These are phyloP conservation scores for Parietichytrium sp. DNA, from an alignment of 108 stramenopile species.

Conservation along the genomic window DNA sequence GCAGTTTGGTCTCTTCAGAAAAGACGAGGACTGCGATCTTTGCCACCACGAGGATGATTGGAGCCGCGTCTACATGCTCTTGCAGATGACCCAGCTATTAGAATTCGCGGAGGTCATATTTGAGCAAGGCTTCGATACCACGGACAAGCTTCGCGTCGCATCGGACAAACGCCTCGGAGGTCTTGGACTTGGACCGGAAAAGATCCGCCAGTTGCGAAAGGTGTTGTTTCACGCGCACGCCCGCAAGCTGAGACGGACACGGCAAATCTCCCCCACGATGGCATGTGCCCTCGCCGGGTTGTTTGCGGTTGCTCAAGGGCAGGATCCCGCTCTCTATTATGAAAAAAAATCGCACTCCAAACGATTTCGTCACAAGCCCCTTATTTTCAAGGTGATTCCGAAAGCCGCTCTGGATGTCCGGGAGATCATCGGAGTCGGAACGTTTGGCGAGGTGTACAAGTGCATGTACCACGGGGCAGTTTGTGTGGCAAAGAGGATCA, in stretches of 20 bases:
- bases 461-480: not conserved
- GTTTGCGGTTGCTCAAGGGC: not conserved
- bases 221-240: not conserved
- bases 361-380: not conserved
- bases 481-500: slow-evolving; percentile 21
- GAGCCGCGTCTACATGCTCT: not conserved
- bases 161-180: not conserved
- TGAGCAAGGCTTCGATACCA: slow-evolving; percentile 30
- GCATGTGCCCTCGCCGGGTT: not conserved
- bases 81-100: not conserved
- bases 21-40: not conserved
- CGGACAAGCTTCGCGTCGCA: not conserved
- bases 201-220: not conserved
- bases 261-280: not conserved
- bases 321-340: not conserved
- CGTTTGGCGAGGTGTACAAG: not conserved
- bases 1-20: too few relatives aligned
- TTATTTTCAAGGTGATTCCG: slow-evolving; percentile 38
- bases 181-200: not conserved
- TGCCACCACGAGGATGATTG: not conserved
- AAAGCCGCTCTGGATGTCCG: slow-evolving; percentile 33
- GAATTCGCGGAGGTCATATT: not conserved
- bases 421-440: not conserved
- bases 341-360: not conserved
- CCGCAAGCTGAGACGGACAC: not conserved